Conservation (phyloP, 1,284 basidiomycete genomes). For the Garcileccinum viscosum region DNA sequence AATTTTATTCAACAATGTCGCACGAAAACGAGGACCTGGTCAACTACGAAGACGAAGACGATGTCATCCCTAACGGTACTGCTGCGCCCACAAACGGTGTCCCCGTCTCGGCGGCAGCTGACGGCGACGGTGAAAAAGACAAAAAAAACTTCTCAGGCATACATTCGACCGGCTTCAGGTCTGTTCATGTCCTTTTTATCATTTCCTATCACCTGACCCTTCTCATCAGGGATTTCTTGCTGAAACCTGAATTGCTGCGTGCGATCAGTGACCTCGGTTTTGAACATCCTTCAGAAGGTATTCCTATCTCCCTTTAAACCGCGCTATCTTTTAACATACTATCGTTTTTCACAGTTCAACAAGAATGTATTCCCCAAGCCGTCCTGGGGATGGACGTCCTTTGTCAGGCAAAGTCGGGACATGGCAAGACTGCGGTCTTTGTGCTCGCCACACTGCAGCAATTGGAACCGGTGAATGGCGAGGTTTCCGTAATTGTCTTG, state of each 20-base stretch:
- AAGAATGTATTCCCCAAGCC: slow-evolving; percentile 99
- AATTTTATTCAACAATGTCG: slow-evolving; percentile 52
- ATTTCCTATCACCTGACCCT: slow-evolving; percentile 11
- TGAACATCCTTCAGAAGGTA: slow-evolving; percentile 99
- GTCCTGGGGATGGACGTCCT: slow-evolving; percentile 99
- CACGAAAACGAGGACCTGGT: slow-evolving; percentile 87
- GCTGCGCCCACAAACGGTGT: slow-evolving; percentile 56
- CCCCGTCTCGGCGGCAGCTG: slow-evolving; percentile 55
- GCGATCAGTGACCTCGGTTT: slow-evolving; percentile 99
- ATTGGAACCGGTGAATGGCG: slow-evolving; percentile 97
- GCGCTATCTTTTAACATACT: neutral
- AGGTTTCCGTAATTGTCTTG: slow-evolving; percentile 96
- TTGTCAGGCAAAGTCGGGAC: slow-evolving; percentile 99
- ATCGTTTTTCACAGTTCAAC: slow-evolving; percentile 76
- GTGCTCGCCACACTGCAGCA: slow-evolving; percentile 98
- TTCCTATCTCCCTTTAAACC: slow-evolving; percentile 26
- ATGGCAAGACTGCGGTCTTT: slow-evolving; percentile 99
- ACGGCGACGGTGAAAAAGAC: slow-evolving; percentile 79
- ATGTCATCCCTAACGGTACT: slow-evolving; percentile 73
- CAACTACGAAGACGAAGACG: slow-evolving; percentile 96
- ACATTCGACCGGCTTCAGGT: slow-evolving; percentile 96
- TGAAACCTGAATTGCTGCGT: slow-evolving; percentile 79
- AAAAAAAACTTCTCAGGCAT: slow-evolving; percentile 98
- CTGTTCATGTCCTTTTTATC: slow-evolving; percentile 26
- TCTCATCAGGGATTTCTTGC: slow-evolving; percentile 33